Evolutionary conservation across 306 rosid species (phyloP).

Genomic region (Hippophae gyantsensis): DNA sequence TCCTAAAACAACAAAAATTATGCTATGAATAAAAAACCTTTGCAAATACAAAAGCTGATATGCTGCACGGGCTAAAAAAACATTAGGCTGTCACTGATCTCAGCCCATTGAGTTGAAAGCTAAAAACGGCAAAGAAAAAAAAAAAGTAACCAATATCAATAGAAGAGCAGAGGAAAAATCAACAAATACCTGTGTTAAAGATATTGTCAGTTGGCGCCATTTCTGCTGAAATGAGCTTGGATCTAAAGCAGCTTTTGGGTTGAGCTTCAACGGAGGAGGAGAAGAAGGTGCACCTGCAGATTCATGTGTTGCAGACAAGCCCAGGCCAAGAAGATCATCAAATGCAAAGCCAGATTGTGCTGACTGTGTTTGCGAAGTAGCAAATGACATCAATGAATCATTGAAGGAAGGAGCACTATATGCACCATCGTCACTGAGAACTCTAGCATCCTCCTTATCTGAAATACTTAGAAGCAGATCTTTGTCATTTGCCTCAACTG

Average conservation of each 20-base stretch:
- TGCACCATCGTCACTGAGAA: conserved; percentile 48
- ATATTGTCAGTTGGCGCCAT: conserved; percentile 94
- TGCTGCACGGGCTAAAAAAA: neutral
- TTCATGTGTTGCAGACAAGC: conserved; percentile 41
- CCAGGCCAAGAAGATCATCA: conserved; percentile 85
- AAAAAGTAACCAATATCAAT: conserved; percentile 8
- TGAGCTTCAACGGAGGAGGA: conserved; percentile 64
- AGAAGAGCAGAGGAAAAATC: conserved; percentile 5
- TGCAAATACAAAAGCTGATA: neutral
- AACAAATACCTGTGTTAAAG: conserved; percentile 54
- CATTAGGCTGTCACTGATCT: too few relatives aligned
- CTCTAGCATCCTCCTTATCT: conserved; percentile 79
- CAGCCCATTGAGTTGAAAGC: neutral
- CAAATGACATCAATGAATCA: conserved; percentile 37
- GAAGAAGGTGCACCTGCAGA: conserved; percentile 53
- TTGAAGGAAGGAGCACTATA: conserved; percentile 77
- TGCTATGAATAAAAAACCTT: neutral
- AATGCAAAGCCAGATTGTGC: conserved; percentile 61
- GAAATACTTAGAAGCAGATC: conserved; percentile 83
- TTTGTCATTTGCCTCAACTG: conserved; percentile 89
- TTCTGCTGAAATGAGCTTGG: conserved; percentile 92
- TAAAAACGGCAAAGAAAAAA: neutral
- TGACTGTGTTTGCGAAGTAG: conserved; percentile 44
- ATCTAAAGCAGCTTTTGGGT: conserved; percentile 73
- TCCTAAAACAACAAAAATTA: conserved; percentile 42